A percentile compares a stretch with the other conserved stretches of the same genome.
These are phyloP conservation scores for Ilyonectria destructans DNA, from an alignment of 2,329 filamentous ascomycete genomes.

Conservation along the genomic window DNA sequence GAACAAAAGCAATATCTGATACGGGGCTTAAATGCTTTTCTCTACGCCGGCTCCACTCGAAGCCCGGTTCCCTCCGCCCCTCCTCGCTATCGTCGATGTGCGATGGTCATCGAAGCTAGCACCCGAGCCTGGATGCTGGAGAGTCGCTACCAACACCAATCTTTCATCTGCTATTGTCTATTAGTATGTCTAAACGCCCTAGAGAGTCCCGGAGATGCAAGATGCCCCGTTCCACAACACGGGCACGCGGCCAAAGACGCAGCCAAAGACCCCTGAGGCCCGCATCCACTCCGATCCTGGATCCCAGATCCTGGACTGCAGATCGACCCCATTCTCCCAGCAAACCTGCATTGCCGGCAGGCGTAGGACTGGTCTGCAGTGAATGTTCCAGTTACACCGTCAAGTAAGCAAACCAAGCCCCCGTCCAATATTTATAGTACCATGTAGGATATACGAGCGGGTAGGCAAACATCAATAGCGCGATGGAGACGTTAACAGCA, in stretches of 20 bases:
- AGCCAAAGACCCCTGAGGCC: constrained; percentile 19
- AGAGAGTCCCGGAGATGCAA: constrained; percentile 21
- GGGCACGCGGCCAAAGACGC: constrained; percentile 14
- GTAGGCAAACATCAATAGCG: background rate
- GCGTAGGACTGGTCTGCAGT: constrained; percentile 7
- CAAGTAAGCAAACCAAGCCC: constrained; percentile 8
- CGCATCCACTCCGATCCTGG: constrained; percentile 18
- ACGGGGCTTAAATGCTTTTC: constrained; percentile 13
- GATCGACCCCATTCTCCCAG: constrained; percentile 19
- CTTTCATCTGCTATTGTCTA: background rate
- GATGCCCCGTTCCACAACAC: constrained; percentile 16
- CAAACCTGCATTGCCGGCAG: constrained; percentile 20
- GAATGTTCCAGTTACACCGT: constrained; percentile 1
- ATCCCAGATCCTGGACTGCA: constrained; percentile 23
- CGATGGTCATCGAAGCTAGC: constrained; percentile 18
- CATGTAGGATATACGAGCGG: background rate
- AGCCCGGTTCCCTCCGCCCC: constrained; percentile 19
- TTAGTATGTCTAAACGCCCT: constrained; percentile 4
- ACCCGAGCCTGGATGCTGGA: constrained; percentile 12
- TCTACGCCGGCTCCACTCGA: constrained; percentile 21
- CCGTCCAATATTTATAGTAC: background rate
- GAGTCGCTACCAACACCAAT: constrained; percentile 15
- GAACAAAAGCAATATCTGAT: constrained; percentile 28
- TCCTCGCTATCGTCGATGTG: background rate
- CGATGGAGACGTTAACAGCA: background rate